Percentiles rank a stretch among this genome's conserved stretches.
Conservation (phyloP, 139 green algal genomes). For the Marvania coccoides region DNA sequence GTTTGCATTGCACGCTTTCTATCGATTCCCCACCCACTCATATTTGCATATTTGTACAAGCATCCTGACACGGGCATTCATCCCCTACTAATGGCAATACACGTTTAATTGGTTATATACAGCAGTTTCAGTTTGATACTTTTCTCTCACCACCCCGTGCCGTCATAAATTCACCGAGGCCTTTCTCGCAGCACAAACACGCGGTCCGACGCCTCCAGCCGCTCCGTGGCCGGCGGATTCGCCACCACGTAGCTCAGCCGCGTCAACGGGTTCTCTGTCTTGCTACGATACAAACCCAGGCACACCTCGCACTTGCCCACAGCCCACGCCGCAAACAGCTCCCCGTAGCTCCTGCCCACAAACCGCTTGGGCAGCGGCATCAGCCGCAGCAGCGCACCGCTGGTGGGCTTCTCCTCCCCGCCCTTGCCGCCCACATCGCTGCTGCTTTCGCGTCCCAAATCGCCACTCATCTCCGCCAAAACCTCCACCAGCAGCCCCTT, state of each 20-base stretch:
- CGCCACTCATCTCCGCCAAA: constrained; percentile 57
- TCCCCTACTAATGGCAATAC: too few relatives aligned
- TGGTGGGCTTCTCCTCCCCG: background rate
- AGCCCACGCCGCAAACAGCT: constrained; percentile 44
- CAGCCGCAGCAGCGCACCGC: constrained; percentile 53
- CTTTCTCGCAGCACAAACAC: constrained; percentile 65
- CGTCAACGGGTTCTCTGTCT: constrained; percentile 60
- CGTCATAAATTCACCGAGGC: too few relatives aligned
- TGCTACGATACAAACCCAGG: constrained; percentile 57
- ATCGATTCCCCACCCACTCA: too few relatives aligned
- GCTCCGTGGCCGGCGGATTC: constrained; percentile 37
- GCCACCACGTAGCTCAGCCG: constrained; percentile 54
- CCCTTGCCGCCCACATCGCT: background rate
- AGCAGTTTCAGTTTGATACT: too few relatives aligned
- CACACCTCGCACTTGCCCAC: constrained; percentile 29
- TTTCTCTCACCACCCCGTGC: too few relatives aligned
- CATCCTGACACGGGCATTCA: too few relatives aligned
- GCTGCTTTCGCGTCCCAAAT: constrained; percentile 14
- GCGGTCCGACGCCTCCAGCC: constrained; percentile 38
- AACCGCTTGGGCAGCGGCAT: constrained; percentile 22
- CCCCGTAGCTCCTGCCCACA: constrained; percentile 49
- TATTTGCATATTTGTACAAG: too few relatives aligned
- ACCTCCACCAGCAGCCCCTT: constrained; percentile 56
- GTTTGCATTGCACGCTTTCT: too few relatives aligned
- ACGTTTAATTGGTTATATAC: too few relatives aligned